A percentile compares a stretch with the other conserved stretches of the same genome.
Evolutionary conservation across 495 filamentous ascomycete species (phyloP).

Genomic region (Margaritispora aquatica): DNA sequence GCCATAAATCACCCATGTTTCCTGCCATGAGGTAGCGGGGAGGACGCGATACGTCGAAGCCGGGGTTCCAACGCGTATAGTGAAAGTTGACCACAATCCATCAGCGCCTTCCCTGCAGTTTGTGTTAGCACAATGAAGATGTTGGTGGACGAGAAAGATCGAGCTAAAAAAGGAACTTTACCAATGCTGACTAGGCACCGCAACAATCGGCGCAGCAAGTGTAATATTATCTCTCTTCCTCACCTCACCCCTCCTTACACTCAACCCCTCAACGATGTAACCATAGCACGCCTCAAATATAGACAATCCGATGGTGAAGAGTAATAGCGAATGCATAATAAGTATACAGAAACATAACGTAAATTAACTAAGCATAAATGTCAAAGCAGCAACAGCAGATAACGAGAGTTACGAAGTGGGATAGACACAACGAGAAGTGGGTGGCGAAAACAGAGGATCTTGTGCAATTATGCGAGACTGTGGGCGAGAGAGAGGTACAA

Average conservation of each 20-base stretch:
- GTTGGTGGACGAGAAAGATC: no score
- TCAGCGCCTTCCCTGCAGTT: conserved; percentile 33
- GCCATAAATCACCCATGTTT: conserved; percentile 29
- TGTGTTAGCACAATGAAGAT: neutral
- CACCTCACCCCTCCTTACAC: neutral
- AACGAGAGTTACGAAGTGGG: neutral
- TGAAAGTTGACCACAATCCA: conserved; percentile 33
- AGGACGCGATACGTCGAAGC: conserved; percentile 22
- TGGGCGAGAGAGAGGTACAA: no score
- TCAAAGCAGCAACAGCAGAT: no score
- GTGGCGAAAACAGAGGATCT: neutral
- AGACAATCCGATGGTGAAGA: neutral
- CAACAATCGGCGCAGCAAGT: conserved; percentile 10
- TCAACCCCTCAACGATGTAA: no score
- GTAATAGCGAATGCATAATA: neutral
- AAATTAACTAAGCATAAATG: no score
- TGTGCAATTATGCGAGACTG: no score
- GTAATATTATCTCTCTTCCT: conserved; percentile 9
- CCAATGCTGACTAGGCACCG: conserved; percentile 21
- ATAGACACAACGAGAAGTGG: neutral
- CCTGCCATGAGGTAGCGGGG: conserved; percentile 30
- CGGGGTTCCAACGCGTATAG: conserved; percentile 27
- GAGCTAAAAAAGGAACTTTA: conserved; percentile 1
- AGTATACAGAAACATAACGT: neutral
- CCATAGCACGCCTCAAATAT: neutral